These are phyloP conservation scores for Penicillium nordicum DNA, from an alignment of 2,329 filamentous ascomycete genomes.

Conservation along the genomic window DNA sequence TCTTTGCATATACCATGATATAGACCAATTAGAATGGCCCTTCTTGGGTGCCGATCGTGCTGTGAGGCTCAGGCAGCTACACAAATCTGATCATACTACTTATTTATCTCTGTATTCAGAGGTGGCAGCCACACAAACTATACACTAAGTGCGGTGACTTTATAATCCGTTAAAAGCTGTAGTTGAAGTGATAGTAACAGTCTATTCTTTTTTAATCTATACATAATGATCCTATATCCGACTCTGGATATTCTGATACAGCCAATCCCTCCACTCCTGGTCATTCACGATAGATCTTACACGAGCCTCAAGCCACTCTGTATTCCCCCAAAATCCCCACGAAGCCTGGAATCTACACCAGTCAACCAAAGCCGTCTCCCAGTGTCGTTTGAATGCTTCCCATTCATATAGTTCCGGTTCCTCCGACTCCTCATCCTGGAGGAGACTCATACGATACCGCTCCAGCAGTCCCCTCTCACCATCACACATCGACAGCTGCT, in stretches of 20 bases:
- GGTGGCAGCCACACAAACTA: not conserved
- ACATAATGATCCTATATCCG: not conserved
- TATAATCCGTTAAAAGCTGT: too few relatives aligned
- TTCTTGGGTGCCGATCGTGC: not conserved
- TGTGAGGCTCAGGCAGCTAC: not conserved
- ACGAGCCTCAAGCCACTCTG: conserved; percentile 55
- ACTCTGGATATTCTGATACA: conserved; percentile 27
- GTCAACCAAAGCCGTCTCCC: conserved; percentile 65
- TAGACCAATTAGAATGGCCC: not conserved
- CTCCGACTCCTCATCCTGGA: conserved; percentile 2
- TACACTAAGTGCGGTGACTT: not conserved
- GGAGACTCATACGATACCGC: conserved; percentile 41
- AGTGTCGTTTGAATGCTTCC: conserved; percentile 56
- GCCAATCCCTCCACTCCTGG: conserved; percentile 47
- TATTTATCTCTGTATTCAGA: not conserved
- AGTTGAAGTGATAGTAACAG: not conserved
- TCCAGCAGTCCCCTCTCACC: conserved; percentile 53
- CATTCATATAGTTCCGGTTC: conserved; percentile 50
- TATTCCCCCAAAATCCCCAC: conserved; percentile 62
- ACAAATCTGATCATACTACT: not conserved
- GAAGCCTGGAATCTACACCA: conserved; percentile 63
- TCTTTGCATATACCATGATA: not conserved
- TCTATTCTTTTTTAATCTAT: not conserved
- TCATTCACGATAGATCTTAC: conserved; percentile 51
- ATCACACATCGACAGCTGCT: conserved; percentile 48